phyloP scores from a whole-genome alignment of 768 basidiomycete species.

The Boletus barrowsii region DNA sequence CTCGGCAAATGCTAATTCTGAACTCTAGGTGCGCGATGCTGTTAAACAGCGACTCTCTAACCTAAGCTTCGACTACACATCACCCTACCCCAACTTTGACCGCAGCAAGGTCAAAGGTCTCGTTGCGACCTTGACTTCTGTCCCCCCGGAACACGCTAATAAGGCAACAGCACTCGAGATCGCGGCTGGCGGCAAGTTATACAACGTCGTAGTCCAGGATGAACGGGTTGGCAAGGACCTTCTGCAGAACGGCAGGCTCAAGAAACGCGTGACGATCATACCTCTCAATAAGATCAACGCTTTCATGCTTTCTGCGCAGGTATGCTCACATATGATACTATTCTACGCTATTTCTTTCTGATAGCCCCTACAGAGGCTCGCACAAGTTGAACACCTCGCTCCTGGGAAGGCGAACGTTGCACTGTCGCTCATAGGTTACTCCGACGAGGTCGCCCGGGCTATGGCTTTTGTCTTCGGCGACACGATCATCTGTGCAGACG shows the following conservation, averaged over 20 bases:
- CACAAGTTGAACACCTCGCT: slow-evolving; percentile 66
- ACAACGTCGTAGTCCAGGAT: slow-evolving; percentile 91
- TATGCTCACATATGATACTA: slow-evolving; percentile 17
- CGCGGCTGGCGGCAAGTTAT: slow-evolving; percentile 83
- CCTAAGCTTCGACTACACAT: slow-evolving; percentile 80
- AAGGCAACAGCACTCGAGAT: slow-evolving; percentile 92
- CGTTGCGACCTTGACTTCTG: slow-evolving; percentile 82
- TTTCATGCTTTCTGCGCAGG: slow-evolving; percentile 51
- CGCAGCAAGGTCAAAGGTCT: slow-evolving; percentile 85
- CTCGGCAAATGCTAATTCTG: slow-evolving; percentile 6
- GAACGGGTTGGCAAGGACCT: slow-evolving; percentile 86
- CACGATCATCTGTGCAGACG: slow-evolving; percentile 87
- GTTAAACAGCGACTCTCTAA: slow-evolving; percentile 63
- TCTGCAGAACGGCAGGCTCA: slow-evolving; percentile 71
- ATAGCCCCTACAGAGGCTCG: slow-evolving; percentile 59
- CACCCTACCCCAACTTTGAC: slow-evolving; percentile 80
- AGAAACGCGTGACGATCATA: slow-evolving; percentile 89
- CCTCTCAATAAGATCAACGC: slow-evolving; percentile 89
- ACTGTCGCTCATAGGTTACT: slow-evolving; percentile 83
- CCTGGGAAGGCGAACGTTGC: slow-evolving; percentile 82
- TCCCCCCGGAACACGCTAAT: slow-evolving; percentile 65
- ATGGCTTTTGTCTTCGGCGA: slow-evolving; percentile 94
- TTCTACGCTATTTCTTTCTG: neutral
- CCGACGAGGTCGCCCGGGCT: slow-evolving; percentile 77
- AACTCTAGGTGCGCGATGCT: slow-evolving; percentile 58